Evolutionary conservation across 2,329 filamentous ascomycete genomes (phyloP).

Genomic region (Calonectria naviculata): DNA sequence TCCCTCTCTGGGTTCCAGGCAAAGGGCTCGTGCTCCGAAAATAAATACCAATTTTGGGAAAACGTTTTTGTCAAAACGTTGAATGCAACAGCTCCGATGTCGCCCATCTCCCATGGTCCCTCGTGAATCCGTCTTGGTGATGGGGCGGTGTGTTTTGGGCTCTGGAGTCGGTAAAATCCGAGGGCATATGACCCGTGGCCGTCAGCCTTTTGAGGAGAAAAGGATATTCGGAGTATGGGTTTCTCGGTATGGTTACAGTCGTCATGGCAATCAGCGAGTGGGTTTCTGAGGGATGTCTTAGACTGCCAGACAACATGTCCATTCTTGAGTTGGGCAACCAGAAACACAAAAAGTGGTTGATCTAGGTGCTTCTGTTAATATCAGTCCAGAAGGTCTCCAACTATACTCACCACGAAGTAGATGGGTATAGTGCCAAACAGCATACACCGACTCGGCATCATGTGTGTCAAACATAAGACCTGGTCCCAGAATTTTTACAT

Average conservation of each 20-base stretch:
- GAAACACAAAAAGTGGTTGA: not conserved
- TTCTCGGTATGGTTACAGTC: not conserved
- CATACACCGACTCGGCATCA: conserved; percentile 28
- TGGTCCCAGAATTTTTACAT: conserved; percentile 22
- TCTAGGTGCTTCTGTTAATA: conserved; percentile 14
- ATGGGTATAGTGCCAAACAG: conserved; percentile 21
- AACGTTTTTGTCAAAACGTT: conserved; percentile 32
- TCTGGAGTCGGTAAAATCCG: conserved; percentile 20
- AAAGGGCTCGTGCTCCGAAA: conserved; percentile 1
- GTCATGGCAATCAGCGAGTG: not conserved
- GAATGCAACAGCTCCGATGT: conserved; percentile 30
- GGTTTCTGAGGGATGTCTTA: conserved; percentile 20
- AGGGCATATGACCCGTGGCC: conserved; percentile 29
- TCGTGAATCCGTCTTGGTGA: conserved; percentile 13
- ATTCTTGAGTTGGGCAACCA: conserved; percentile 27
- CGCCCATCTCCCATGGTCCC: conserved; percentile 11
- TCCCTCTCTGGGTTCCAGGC: conserved; percentile 7
- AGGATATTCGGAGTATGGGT: not conserved
- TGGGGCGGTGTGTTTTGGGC: not conserved
- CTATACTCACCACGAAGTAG: conserved; percentile 8
- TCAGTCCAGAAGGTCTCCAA: no score
- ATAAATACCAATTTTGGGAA: conserved; percentile 19
- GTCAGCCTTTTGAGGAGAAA: conserved; percentile 26
- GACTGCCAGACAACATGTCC: conserved; percentile 14
- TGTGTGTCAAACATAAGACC: conserved; percentile 36